Base-by-base conservation (phyloP, 805 yeast species). In the Metschnikowia kunwiensis region DNA sequence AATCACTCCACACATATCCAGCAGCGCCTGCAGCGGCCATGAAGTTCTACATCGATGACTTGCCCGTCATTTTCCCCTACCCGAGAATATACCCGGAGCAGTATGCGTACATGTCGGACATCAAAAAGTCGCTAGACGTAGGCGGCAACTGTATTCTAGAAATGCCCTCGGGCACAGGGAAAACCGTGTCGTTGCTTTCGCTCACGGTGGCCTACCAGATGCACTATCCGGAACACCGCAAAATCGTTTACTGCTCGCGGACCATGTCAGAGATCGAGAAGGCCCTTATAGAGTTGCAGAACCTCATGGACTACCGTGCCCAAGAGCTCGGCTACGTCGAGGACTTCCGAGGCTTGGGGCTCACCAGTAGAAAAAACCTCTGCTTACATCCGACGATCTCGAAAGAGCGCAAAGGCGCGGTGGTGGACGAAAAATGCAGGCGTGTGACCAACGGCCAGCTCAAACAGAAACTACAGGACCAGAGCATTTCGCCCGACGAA, bases 91-190 rank as follows among this genome's bases (percentile, higher is more conserved):
- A 93, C 58, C 99, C 98, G 2, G 99, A 93, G 63, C 99, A 93
- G 60, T 93, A 93, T 71, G 93, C 89, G 22, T 93, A 93, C 63
- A 93, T 93, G 98, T 78, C 93, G 44, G 97, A 91, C 60, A 83
- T 93, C 47, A 93, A 93, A 65, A 79, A 82, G 55, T 85, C 97
- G 1, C 63, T 93, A 34, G 99, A 93, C 68, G 95, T 84, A 1
- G 97, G 97, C 2, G 98, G 98, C 9, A 89, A 89, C 57, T 85
- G 96, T 62, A 88, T 93, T 36, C 62, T 93, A 54, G 99, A 93
- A 65, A 93, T 93, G 99, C 99, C 99, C 49, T 93, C 99, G 5
- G 99, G 99, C 4, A 93, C 99, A 3, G 99, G 99, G 27, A 93
- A 93, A 59, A 93, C 99, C 24, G 85, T 93, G 3, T 88, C 97